phyloP scores from a whole-genome alignment of 129 eudicot species.

The Ambrosia artemisiifolia region DNA sequence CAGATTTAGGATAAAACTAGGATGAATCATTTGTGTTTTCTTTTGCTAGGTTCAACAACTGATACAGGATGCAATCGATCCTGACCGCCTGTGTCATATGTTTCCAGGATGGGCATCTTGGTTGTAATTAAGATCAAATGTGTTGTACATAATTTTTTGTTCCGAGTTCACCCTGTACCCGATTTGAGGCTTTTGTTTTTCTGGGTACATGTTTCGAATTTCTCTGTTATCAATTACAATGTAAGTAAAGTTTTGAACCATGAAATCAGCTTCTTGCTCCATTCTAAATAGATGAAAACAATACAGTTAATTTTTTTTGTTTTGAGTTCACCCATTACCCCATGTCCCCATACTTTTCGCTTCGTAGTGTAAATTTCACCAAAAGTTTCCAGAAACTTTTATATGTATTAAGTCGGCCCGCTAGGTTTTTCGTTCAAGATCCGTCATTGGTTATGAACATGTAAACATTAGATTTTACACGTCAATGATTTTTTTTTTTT shows the following conservation, averaged over 20 bases:
- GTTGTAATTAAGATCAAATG: conserved; percentile 38
- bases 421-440: too few species aligned
- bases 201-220: neutral
- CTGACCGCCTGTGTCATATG: conserved; percentile 83
- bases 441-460: too few species aligned
- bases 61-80: conserved; percentile 88
- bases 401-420: too few species aligned
- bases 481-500: too few species aligned
- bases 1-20: neutral
- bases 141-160: conserved; percentile 10
- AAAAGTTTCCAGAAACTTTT: too few species aligned
- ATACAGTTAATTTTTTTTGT: neutral
- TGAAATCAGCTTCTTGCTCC: neutral
- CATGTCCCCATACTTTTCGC: too few species aligned
- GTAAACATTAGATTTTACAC: too few species aligned
- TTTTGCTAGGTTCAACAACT: conserved; percentile 81
- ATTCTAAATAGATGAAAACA: neutral
- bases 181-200: neutral
- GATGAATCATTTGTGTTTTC: conserved; percentile 1
- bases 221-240: too few species aligned
- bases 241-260: neutral
- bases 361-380: too few species aligned
- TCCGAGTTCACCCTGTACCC: conserved; percentile 12
- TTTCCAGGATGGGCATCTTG: conserved; percentile 98
- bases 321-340: too few species aligned